Base-by-base conservation (phyloP, 192 early-diverging fungal species). In the Linnemannia exigua region DNA sequence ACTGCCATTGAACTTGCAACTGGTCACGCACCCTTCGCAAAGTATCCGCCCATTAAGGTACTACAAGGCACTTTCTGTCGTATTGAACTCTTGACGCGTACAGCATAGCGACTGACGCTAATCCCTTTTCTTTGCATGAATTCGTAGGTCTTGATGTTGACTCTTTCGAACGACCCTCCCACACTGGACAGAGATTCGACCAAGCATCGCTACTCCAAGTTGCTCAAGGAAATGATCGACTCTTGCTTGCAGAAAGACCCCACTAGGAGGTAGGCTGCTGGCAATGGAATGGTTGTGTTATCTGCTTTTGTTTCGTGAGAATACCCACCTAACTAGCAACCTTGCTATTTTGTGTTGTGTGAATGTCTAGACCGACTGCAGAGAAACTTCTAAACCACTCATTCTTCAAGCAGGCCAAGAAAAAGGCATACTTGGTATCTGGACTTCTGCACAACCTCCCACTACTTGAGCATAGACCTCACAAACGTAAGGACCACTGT, bases 191-290 rank as follows among this genome's bases (percentile, higher is more conserved):
- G 95, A 58, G 96, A 96, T 20, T 82, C 89, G 17, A 94, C 94
- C 7, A 90, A 89, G 50, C 90, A 96, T 88, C 95, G 94, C 70
- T 97, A 93, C 79, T 90, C 94, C 8, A 96, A 93, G 79, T 66
- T 89, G 16, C 94, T 97, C 67, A 97, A 97, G 85, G 96, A 97
- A 48, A 94, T 97, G 94, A 95, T 97, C 52, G 96, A 97, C 82
- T 37, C 54, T 28, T 97, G 96, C 89, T 87, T 97, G 35, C 87
- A 93, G 50, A 96, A 97, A 71, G 95, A 97, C 76, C 95, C 96
- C 5, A 79, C 88, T 12, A 94, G 94, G 81, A 88, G 90, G 90
- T 89, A 90, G 69, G 19, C 8, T 36, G 20, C 22, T 5, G 7
- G 12, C 28, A 36, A 6, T 44, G 41, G 9, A 44, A 9, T 9